phyloP scores from a whole-genome alignment of 805 yeast species.

The Candida ficus region DNA sequence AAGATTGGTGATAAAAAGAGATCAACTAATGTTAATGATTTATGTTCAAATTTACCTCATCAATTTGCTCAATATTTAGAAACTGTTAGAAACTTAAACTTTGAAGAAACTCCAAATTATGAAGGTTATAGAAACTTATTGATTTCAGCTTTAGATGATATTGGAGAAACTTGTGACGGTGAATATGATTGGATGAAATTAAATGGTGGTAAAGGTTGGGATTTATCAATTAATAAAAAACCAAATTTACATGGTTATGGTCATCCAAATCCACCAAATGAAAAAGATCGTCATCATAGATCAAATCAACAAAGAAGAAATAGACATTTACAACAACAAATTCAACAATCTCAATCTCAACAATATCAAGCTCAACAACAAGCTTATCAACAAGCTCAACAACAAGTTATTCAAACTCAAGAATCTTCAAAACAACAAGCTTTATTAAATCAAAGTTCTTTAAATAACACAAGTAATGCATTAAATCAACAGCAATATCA shows the following conservation, averaged over 20 bases:
- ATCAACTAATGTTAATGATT: conserved; percentile 55
- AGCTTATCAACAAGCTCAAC: conserved; percentile 14
- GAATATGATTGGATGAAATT: conserved; percentile 79
- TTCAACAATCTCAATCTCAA: conserved; percentile 18
- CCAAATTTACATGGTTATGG: conserved; percentile 83
- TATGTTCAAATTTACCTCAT: conserved; percentile 58
- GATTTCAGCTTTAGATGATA: conserved; percentile 50
- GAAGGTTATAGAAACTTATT: conserved; percentile 58
- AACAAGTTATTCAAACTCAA: conserved; percentile 15
- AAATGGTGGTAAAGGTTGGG: conserved; percentile 81
- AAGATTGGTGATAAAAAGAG: conserved; percentile 80
- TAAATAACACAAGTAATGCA: conserved; percentile 19
- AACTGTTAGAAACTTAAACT: conserved; percentile 61
- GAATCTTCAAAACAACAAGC: conserved; percentile 12
- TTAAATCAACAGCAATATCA: conserved; percentile 26
- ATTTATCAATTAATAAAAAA: conserved; percentile 65
- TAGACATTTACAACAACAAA: conserved; percentile 25
- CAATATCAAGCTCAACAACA: conserved; percentile 17
- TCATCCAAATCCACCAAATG: conserved; percentile 50
- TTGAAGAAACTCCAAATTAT: conserved; percentile 80
- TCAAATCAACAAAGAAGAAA: conserved; percentile 24
- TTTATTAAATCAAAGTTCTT: not conserved
- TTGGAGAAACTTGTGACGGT: conserved; percentile 58
- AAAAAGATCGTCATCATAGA: conserved; percentile 26
- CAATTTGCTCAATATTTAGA: conserved; percentile 73